phyloP scores from a whole-genome alignment of 495 filamentous ascomycete species.

The Zalerion maritima region DNA sequence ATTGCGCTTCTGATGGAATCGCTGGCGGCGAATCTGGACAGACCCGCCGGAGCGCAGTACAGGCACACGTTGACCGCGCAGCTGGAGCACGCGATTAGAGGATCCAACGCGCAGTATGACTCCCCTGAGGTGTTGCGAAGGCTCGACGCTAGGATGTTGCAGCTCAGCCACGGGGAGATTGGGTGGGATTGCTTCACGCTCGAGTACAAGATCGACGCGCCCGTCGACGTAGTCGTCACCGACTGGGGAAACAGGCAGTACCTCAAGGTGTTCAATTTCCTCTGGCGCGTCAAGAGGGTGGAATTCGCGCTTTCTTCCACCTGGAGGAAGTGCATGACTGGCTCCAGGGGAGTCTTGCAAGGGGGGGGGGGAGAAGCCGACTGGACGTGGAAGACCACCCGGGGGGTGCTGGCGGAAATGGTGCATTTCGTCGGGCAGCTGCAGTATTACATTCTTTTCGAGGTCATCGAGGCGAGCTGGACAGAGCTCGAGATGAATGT shows the following conservation, averaged over 20 bases:
- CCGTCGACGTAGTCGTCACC: constrained; percentile 93
- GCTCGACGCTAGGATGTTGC: constrained; percentile 90
- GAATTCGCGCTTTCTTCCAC: constrained; percentile 83
- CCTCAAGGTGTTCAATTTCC: constrained; percentile 97
- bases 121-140: constrained; percentile 81
- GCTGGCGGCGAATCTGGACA: constrained; percentile 77
- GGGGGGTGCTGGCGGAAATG: constrained; percentile 90
- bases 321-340: constrained; percentile 95
- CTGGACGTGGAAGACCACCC: constrained; percentile 75
- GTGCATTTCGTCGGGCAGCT: constrained; percentile 94
- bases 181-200: constrained; percentile 99
- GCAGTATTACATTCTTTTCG: constrained; percentile 97
- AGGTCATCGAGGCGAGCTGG: constrained; percentile 95
- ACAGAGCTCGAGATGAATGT: constrained; percentile 69
- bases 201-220: constrained; percentile 96
- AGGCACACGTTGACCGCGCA: constrained; percentile 93
- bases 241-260: constrained; percentile 91
- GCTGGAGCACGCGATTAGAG: constrained; percentile 91
- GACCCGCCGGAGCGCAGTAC: constrained; percentile 89
- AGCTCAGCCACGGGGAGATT: constrained; percentile 89
- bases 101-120: constrained; percentile 94
- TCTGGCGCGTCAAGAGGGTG: constrained; percentile 96
- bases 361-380: constrained; percentile 62
- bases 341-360: constrained; percentile 78
- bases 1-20: constrained; percentile 97